Percentiles rank a stretch among this genome's conserved stretches.
Evolutionary conservation across 495 filamentous ascomycete species (phyloP).

Genomic region (Pseudomonodictys pantanalensis): DNA sequence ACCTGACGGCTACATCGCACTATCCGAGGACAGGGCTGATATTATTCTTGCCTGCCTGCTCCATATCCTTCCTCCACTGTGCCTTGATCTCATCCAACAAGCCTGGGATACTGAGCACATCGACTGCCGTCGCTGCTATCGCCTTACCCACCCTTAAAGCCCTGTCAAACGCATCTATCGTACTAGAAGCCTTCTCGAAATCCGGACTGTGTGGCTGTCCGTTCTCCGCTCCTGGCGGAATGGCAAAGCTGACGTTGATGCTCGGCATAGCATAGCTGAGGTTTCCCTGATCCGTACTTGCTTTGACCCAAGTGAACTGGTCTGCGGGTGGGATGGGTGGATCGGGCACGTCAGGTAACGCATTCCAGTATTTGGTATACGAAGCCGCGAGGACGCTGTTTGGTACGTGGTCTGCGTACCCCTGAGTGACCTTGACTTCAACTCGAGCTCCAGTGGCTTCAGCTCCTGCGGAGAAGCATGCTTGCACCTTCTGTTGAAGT

Average conservation of each 20-base stretch:
- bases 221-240: constrained; percentile 44
- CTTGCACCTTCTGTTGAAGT: constrained; percentile 52
- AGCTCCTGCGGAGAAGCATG: constrained; percentile 60
- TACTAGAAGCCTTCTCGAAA: constrained; percentile 58
- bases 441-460: constrained; percentile 58
- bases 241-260: constrained; percentile 57
- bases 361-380: constrained; percentile 54
- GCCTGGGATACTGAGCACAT: constrained; percentile 49
- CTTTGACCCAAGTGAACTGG: constrained; percentile 17
- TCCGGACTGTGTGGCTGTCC: constrained; percentile 57
- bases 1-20: too few relatives aligned
- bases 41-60: background rate
- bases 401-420: constrained; percentile 59
- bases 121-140: constrained; percentile 53
- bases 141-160: constrained; percentile 56
- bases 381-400: constrained; percentile 55
- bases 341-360: constrained; percentile 24
- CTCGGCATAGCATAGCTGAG: constrained; percentile 64
- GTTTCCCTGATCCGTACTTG: constrained; percentile 57
- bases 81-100: constrained; percentile 45
- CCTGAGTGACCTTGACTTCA: constrained; percentile 46
- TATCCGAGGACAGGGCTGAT: background rate
- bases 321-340: constrained; percentile 9
- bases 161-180: constrained; percentile 50
- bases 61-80: constrained; percentile 28